phyloP scores from a whole-genome alignment of 1,284 basidiomycete genomes.

The Cystobasidiaceae sp. region DNA sequence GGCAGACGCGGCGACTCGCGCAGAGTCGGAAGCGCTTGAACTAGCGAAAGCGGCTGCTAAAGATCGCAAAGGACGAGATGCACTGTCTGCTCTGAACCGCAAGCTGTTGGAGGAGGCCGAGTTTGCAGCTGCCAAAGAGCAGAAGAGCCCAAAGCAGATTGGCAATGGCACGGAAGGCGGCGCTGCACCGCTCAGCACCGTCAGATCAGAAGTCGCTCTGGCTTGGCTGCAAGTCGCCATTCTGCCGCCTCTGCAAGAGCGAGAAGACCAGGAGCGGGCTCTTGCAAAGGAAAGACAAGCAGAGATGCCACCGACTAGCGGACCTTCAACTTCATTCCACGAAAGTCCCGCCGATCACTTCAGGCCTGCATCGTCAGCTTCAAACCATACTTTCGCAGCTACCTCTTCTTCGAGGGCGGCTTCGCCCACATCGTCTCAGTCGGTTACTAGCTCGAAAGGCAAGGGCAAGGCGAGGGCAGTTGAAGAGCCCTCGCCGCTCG shows the following conservation, averaged over 20 bases:
- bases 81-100: background rate
- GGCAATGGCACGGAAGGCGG: slow-evolving; percentile 48
- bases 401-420: background rate
- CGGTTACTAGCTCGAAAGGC: slow-evolving; percentile 7
- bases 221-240: slow-evolving; percentile 73
- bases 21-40: slow-evolving; percentile 37
- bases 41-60: slow-evolving; percentile 51
- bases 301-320: background rate
- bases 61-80: slow-evolving; percentile 48
- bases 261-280: slow-evolving; percentile 49
- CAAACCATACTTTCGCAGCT: background rate
- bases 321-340: background rate
- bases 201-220: slow-evolving; percentile 70
- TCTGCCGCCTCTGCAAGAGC: slow-evolving; percentile 53
- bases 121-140: background rate
- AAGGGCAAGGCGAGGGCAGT: slow-evolving; percentile 32
- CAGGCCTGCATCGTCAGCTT: background rate
- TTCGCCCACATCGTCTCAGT: background rate
- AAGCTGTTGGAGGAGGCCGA: slow-evolving; percentile 15
- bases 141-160: slow-evolving; percentile 2
- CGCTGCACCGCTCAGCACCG: slow-evolving; percentile 61
- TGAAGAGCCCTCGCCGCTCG: background rate
- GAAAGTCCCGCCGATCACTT: background rate
- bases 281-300: background rate
- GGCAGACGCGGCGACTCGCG: slow-evolving; percentile 21